Evolutionary conservation across 192 early-diverging fungal species (phyloP).

Genomic region (Linnemannia schmuckeri): DNA sequence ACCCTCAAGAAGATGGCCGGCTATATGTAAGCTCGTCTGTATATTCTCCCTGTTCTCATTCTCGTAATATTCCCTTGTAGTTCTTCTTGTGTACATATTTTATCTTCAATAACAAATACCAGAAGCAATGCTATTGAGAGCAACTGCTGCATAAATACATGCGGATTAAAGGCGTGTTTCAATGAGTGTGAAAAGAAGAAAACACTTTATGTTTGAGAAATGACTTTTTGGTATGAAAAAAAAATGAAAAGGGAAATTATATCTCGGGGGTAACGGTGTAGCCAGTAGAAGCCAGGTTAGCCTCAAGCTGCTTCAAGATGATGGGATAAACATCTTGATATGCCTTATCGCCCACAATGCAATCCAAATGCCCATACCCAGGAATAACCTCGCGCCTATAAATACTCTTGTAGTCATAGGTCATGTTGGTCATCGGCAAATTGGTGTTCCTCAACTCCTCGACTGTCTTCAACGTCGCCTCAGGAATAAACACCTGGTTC

Average conservation of each 20-base stretch:
- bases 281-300: slow-evolving; percentile 23
- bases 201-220: not conserved
- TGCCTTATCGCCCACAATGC: slow-evolving; percentile 41
- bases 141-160: no score
- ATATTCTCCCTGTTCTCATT: not conserved
- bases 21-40: slow-evolving; percentile 1
- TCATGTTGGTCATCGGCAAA: slow-evolving; percentile 34
- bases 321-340: slow-evolving; percentile 50
- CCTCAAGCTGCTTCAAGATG: slow-evolving; percentile 32
- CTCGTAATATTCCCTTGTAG: not conserved
- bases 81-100: not conserved
- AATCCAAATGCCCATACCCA: slow-evolving; percentile 53
- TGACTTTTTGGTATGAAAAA: not conserved
- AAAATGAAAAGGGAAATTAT: not conserved
- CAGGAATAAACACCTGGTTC: slow-evolving; percentile 52
- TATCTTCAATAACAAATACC: not conserved
- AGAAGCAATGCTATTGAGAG: not conserved
- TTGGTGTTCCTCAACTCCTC: slow-evolving; percentile 30
- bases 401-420: slow-evolving; percentile 43
- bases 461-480: slow-evolving; percentile 37
- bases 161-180: no score
- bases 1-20: slow-evolving; percentile 42
- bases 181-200: not conserved
- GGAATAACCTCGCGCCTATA: slow-evolving; percentile 40
- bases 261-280: slow-evolving; percentile 23